These are phyloP conservation scores for Novakomyces olei DNA, from an alignment of 805 yeast species.

Conservation along the genomic window DNA sequence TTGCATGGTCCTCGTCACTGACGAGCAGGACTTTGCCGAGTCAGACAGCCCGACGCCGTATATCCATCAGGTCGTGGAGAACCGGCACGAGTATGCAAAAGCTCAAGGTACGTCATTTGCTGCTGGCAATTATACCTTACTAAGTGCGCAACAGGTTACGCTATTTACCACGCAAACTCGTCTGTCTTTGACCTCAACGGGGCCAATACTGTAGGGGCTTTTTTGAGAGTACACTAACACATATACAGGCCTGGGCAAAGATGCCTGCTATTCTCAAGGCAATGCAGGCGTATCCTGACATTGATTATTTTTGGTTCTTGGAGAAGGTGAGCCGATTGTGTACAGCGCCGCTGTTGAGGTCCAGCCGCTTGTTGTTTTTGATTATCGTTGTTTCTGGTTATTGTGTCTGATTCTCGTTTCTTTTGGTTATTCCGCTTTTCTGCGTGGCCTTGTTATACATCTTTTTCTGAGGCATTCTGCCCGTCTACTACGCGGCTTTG, in stretches of 20 bases:
- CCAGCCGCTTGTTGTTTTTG: too few relatives aligned
- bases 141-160: not conserved
- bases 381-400: too few relatives aligned
- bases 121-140: not conserved
- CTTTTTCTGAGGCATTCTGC: too few relatives aligned
- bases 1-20: too few relatives aligned
- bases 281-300: conserved; percentile 76
- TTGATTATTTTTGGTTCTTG: conserved; percentile 78
- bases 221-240: conserved; percentile 49
- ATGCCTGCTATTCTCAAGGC: conserved; percentile 56
- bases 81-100: conserved; percentile 74
- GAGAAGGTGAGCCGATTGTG: conserved; percentile 23
- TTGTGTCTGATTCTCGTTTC: too few relatives aligned
- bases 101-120: conserved; percentile 25
- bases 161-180: not conserved
- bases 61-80: conserved; percentile 34
- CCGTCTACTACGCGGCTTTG: too few relatives aligned
- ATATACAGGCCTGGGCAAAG: conserved; percentile 33
- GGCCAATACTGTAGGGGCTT: conserved; percentile 71
- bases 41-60: not conserved
- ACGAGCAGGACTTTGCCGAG: too few relatives aligned
- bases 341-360: not conserved
- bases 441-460: not conserved
- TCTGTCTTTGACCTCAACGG: conserved; percentile 17
- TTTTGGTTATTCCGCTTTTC: not conserved